Evolutionary conservation across 306 rosid genomes (phyloP).

Genomic region (Pyrus pyrifolia): DNA sequence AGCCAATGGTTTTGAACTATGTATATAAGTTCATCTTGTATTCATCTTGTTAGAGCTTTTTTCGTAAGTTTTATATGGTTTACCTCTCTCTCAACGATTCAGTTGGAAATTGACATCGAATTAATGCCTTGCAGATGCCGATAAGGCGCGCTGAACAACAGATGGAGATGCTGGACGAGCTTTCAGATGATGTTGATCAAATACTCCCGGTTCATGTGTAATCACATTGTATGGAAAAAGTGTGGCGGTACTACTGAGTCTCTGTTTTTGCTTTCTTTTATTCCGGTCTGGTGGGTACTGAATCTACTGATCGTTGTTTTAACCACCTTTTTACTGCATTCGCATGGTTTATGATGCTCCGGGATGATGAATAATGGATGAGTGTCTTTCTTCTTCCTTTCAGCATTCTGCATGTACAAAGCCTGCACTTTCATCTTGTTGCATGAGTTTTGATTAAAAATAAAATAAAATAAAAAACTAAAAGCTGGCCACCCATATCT

Average conservation of each 20-base stretch:
- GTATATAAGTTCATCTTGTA: background rate
- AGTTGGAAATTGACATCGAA: background rate
- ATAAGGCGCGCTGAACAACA: background rate
- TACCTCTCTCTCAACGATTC: background rate
- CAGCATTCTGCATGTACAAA: too few relatives aligned
- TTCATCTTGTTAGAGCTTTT: background rate
- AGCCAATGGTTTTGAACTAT: background rate
- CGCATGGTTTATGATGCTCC: background rate
- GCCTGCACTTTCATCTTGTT: background rate
- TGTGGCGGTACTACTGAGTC: background rate
- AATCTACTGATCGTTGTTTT: background rate
- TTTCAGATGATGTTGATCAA: slow-evolving; percentile 5
- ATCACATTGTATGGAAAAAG: background rate
- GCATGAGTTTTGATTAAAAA: background rate
- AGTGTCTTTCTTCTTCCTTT: background rate
- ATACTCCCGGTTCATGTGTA: background rate
- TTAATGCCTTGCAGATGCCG: slow-evolving; percentile 12
- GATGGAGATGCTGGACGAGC: background rate
- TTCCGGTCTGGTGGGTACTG: background rate
- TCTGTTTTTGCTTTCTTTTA: background rate
- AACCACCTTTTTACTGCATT: background rate
- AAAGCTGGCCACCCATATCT: too few relatives aligned
- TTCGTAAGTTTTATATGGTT: background rate
- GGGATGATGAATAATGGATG: slow-evolving; percentile 10
- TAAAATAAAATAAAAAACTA: too few relatives aligned